phyloP scores from a whole-genome alignment of 768 basidiomycete genomes.

The Mycena amicta region DNA sequence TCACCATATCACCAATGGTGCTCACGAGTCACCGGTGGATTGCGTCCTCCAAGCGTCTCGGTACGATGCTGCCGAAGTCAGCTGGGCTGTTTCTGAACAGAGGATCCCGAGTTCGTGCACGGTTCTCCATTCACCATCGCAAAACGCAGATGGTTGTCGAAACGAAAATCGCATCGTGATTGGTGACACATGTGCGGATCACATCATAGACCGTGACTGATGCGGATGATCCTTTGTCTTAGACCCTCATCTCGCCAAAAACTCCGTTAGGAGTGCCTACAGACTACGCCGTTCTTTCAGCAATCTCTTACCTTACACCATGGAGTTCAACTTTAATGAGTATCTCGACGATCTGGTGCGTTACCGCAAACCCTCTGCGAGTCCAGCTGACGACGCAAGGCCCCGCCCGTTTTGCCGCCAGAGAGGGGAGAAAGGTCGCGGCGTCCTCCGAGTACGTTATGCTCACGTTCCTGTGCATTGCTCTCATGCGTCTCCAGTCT shows the following conservation, averaged over 20 bases:
- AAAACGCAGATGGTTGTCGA: no score
- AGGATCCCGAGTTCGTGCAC: no score
- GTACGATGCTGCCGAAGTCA: no score
- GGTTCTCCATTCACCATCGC: no score
- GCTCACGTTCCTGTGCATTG: background rate
- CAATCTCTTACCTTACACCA: background rate
- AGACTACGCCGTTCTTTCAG: background rate
- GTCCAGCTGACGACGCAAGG: background rate
- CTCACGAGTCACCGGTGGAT: no score
- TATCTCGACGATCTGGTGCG: conserved; percentile 15
- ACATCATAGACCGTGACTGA: no score
- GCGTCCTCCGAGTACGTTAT: background rate
- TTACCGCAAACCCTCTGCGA: background rate
- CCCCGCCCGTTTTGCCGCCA: conserved; percentile 2
- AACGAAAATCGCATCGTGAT: no score
- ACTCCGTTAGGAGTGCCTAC: background rate
- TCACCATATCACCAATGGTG: no score
- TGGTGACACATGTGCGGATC: no score
- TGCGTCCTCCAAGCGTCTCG: no score
- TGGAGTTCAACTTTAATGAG: conserved; percentile 20
- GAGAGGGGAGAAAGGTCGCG: background rate
- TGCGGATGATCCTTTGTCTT: background rate
- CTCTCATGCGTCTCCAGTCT: conserved; percentile 3
- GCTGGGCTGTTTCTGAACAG: no score
- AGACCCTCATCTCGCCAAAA: background rate